Conservation (phyloP, 768 basidiomycete genomes). For the Termitomyces sp. region DNA sequence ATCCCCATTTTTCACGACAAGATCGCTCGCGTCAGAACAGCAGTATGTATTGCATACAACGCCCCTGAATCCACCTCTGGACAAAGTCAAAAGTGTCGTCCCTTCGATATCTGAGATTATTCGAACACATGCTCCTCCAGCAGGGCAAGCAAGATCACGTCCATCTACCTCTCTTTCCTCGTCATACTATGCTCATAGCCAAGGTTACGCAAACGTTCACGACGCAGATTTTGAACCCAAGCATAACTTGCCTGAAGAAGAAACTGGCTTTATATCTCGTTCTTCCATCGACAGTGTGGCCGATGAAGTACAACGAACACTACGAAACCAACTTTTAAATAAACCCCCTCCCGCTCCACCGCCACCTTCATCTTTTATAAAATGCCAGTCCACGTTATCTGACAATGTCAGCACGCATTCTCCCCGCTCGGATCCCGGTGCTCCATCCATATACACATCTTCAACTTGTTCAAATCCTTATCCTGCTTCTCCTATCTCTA, state of each 20-base stretch:
- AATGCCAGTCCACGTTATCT: conserved; percentile 49
- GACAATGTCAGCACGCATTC: conserved; percentile 51
- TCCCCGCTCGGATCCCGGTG: conserved; percentile 49
- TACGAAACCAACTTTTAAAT: conserved; percentile 50
- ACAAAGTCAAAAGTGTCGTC: conserved; percentile 43
- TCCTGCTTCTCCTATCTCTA: conserved; percentile 42
- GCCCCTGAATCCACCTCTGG: conserved; percentile 10
- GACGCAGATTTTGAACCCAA: conserved; percentile 52
- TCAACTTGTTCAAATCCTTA: conserved; percentile 41
- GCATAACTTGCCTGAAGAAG: conserved; percentile 46
- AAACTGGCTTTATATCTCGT: conserved; percentile 62
- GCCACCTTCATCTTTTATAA: conserved; percentile 38
- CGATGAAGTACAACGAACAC: conserved; percentile 69
- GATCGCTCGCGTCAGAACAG: conserved; percentile 2
- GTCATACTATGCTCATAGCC: conserved; percentile 42
- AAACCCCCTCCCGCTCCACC: conserved; percentile 28
- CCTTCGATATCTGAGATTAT: conserved; percentile 91
- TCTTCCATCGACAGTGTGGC: conserved; percentile 88
- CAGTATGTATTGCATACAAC: conserved; percentile 8
- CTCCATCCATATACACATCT: conserved; percentile 45
- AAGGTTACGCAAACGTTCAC: conserved; percentile 39
- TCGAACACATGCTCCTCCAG: conserved; percentile 65
- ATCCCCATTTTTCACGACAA: conserved; percentile 12
- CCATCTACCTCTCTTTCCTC: conserved; percentile 38
- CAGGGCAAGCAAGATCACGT: conserved; percentile 43